Base-by-base conservation (phyloP, 768 basidiomycete species). In the Leccinum incarnatum region DNA sequence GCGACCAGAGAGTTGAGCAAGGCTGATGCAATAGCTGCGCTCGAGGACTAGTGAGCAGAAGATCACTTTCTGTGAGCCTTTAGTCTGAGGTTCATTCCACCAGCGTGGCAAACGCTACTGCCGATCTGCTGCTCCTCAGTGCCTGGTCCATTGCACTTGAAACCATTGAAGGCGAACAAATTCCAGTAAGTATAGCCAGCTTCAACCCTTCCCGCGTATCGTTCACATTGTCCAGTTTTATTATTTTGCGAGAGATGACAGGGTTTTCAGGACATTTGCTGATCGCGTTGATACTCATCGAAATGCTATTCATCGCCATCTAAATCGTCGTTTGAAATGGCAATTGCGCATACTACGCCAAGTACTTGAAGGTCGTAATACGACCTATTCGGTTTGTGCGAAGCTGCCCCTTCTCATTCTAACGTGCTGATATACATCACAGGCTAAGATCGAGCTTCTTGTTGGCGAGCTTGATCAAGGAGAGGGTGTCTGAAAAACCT, bases 231-330 rank as follows among this genome's bases (percentile, higher is more conserved):
- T 50, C 36, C 53, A 67, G 91, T 81, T 86, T n/a, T 95, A 90
- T 62, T 93, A 89, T 67, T 98, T 98, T 67, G 96, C 95, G 47
- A 83, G 96, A 21, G 96, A 98, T 72, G 89, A 93, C 61, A 85
- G 95, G 36, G 85, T 91, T 14, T 90, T 88, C 72, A 86, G 81
- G 62, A 83, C 86, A 2, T 90, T 93, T 58, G 65, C 68, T 21
- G 79, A 82, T 65, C 80, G 67, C 59, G 50, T 62, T 42, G 67
- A 71, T 49, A 62, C 57, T 29, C 74, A 83, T 65, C 79, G 78
- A 64, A 67, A 64, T 56, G 74, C 76, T 11, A 82, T 87, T 45
- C 77, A 81, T 42, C 77, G 73, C 46, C 75, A 76, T 32, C 72
- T 84, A 21, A 80, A 76, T 56, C 80, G 81, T 29, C 80, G 85